Conservation (phyloP, 192 early-diverging fungal species). For the Coemansia aciculifera region DNA sequence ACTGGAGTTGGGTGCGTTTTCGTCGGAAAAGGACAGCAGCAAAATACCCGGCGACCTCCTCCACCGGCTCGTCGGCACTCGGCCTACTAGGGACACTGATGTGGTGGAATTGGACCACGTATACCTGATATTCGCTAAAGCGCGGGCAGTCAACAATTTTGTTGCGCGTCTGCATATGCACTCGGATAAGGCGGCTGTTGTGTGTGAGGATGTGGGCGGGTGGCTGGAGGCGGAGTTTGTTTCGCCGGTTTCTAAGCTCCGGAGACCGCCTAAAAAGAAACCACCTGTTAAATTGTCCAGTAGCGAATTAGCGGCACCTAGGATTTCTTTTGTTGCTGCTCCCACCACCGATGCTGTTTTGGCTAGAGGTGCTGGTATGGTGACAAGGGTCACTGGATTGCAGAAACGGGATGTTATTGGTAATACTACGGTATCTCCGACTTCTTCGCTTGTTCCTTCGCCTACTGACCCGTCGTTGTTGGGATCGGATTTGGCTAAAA, state of each 20-base stretch:
- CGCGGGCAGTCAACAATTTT: conserved; percentile 48
- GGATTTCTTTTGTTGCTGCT: neutral
- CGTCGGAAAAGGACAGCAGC: conserved; percentile 39
- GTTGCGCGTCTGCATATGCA: conserved; percentile 39
- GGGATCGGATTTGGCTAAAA: conserved; percentile 30
- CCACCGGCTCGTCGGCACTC: neutral
- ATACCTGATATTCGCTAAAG: conserved; percentile 46
- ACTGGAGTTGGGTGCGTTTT: conserved; percentile 40
- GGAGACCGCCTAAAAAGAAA: conserved; percentile 13
- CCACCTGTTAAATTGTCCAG: neutral
- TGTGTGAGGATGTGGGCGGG: conserved; percentile 40
- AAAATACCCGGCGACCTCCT: neutral
- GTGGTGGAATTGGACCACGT: conserved; percentile 46
- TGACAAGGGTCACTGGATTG: neutral
- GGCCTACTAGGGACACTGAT: conserved; percentile 31
- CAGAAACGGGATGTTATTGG: neutral
- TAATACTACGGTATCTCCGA: neutral
- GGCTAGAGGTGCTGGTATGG: neutral
- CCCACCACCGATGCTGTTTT: neutral
- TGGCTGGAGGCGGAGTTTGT: conserved; percentile 50
- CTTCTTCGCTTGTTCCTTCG: neutral
- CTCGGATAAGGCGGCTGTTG: conserved; percentile 7
- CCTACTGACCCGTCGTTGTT: conserved; percentile 16
- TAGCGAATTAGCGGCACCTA: neutral
- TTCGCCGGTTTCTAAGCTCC: conserved; percentile 31